Conservation (phyloP, 176 grass and related monocot genomes). For the Coix lacrymajobi region DNA sequence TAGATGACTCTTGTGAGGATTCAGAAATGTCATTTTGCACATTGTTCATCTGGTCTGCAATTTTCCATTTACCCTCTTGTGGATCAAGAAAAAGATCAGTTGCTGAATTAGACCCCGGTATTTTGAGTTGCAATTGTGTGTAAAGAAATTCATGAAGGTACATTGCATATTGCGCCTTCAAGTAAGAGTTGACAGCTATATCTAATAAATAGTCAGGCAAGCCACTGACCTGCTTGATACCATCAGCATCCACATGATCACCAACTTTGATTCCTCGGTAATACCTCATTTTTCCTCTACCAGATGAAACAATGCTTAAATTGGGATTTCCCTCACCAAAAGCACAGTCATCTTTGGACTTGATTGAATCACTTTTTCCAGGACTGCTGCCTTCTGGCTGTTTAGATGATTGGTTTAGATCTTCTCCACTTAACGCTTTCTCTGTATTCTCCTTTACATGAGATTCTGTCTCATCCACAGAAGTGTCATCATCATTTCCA, state of each 20-base stretch:
- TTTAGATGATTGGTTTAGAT: slow-evolving; percentile 15
- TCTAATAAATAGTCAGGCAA: slow-evolving; percentile 39
- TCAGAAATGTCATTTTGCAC: slow-evolving; percentile 22
- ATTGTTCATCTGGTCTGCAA: slow-evolving; percentile 50
- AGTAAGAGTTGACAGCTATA: slow-evolving; percentile 47
- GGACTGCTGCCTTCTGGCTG: slow-evolving; percentile 25
- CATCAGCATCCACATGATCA: slow-evolving; percentile 36
- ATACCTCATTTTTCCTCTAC: slow-evolving; percentile 19
- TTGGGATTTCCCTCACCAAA: slow-evolving; percentile 19
- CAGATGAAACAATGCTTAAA: slow-evolving; percentile 38
- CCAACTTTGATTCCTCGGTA: slow-evolving; percentile 24
- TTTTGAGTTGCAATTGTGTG: slow-evolving; percentile 48
- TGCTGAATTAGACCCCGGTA: slow-evolving; percentile 40
- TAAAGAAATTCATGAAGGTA: slow-evolving; percentile 56
- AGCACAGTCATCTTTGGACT: slow-evolving; percentile 16
- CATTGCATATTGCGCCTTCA: slow-evolving; percentile 55
- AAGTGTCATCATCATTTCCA: background rate
- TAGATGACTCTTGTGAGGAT: slow-evolving; percentile 22
- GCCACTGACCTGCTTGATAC: slow-evolving; percentile 9
- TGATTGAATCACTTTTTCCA: slow-evolving; percentile 16
- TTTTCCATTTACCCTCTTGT: slow-evolving; percentile 93
- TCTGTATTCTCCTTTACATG: background rate
- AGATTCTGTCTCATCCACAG: slow-evolving; percentile 12
- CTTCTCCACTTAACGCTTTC: background rate
- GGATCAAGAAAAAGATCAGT: slow-evolving; percentile 90